Base-by-base conservation (phyloP, 164 flowering plant species). In the Saururus chinensis region DNA sequence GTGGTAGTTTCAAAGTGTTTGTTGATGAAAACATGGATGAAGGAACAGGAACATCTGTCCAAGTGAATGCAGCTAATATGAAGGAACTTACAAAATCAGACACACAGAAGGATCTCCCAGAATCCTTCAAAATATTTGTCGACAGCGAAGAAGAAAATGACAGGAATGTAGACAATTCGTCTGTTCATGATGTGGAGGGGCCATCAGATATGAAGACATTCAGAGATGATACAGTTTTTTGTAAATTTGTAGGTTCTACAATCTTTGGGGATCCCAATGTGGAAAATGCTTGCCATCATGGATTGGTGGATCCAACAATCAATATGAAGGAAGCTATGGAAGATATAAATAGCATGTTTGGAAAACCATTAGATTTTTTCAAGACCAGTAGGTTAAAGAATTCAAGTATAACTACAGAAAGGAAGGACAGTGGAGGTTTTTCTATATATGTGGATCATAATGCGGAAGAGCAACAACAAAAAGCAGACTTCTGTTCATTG, bases 281-380 rank as follows among this genome's bases (percentile, higher is more conserved):
- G 40, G 99, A 95, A 76, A 91, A 93, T 69, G 92, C 79, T 60
- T 95, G 95, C 73, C 95, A 91, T 73, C 97, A 95, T 76, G 99
- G 96, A 17, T 78, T 93, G 60, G 95, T 95, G 13, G 99, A 95
- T 14, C 97, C 99, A 7, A 95, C 97, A 3, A 62, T 91, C 57
- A 95, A 91, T 80, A 62, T 91, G 78, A 91, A 95, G 80, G 93
- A 90, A 68, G 99, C 97, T 48, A 89, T 91, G 97, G 82, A 79
- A 58, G 90, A 82, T 60, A 86, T 83, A 63, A 88, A 85, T 67
- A 77, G 75, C 77, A 95, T 91, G 97, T 91, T 91, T 72, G 96
- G 96, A 57, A 78, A 87, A 73, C 97, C 99, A 56, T 75, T 91
- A 61, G 96, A 95, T 64, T 91, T 84, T 76, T 82, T 70, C 11